phyloP scores from a whole-genome alignment of 1,284 basidiomycete species.

The Malassezia sp. region DNA sequence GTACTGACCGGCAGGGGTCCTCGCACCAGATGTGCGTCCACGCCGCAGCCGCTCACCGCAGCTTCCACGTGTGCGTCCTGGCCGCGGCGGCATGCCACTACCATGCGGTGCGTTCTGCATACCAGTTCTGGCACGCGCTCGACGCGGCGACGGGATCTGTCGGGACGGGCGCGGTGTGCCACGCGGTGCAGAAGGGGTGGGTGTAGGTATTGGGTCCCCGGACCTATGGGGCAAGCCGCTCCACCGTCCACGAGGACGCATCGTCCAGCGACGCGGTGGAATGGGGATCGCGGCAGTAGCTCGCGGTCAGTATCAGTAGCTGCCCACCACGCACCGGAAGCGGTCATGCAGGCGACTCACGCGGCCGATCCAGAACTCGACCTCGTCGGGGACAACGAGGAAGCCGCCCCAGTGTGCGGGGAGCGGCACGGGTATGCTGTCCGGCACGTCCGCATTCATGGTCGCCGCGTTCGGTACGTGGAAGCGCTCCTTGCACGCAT shows the following conservation, averaged over 20 bases:
- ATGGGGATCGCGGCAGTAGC: conserved; percentile 13
- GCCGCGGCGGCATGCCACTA: conserved; percentile 68
- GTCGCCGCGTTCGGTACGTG: conserved; percentile 49
- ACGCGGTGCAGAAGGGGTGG: conserved; percentile 8
- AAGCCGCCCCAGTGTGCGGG: conserved; percentile 96
- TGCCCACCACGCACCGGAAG: conserved; percentile 29
- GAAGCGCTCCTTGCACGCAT: conserved; percentile 57
- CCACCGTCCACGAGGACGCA: conserved; percentile 10
- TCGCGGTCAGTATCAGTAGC: neutral
- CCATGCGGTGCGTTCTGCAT: conserved; percentile 32
- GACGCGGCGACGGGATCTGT: conserved; percentile 16
- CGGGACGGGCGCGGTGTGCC: conserved; percentile 20
- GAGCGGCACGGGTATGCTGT: conserved; percentile 53
- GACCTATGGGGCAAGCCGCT: conserved; percentile 12
- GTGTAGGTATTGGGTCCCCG: no score
- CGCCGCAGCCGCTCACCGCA: neutral
- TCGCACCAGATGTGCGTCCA: conserved; percentile 27
- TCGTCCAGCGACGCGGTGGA: neutral
- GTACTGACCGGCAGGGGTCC: conserved; percentile 15
- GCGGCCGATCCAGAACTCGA: conserved; percentile 47
- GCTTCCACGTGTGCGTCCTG: conserved; percentile 70
- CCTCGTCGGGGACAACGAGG: conserved; percentile 76
- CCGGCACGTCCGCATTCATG: conserved; percentile 28
- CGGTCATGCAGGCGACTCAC: conserved; percentile 40
- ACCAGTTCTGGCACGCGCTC: conserved; percentile 42